These are phyloP conservation scores for Malania oleifera DNA, from an alignment of 164 flowering plant genomes.

Conservation along the genomic window DNA sequence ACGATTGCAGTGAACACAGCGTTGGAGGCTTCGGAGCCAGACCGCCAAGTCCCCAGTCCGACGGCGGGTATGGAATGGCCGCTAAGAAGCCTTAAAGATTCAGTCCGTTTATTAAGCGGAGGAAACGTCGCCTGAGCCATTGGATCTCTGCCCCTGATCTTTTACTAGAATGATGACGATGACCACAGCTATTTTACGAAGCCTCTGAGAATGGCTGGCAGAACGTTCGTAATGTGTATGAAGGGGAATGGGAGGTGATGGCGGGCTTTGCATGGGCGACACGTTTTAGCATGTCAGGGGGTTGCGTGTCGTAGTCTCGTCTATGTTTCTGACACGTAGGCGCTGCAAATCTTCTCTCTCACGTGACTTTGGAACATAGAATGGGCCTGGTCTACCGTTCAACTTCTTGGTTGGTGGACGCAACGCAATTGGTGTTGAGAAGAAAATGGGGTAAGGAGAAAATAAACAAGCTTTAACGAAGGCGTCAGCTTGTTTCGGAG, in stretches of 20 bases:
- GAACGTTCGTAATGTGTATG: no score
- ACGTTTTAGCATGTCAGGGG: conserved; percentile 1
- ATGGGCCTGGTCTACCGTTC: no score
- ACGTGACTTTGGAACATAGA: no score
- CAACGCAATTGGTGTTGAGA: no score
- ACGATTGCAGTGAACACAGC: conserved; percentile 38
- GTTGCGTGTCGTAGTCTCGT: background rate
- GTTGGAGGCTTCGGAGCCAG: conserved; percentile 29
- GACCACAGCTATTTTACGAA: no score
- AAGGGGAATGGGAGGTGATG: background rate
- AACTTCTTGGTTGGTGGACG: no score
- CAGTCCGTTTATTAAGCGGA: background rate
- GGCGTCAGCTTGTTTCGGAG: no score
- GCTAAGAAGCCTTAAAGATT: conserved; percentile 28
- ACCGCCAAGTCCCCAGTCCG: conserved; percentile 50
- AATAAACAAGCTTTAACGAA: no score
- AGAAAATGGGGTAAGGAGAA: no score
- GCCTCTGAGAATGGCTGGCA: no score
- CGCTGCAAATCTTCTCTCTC: no score
- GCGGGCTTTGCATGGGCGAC: conserved; percentile 2
- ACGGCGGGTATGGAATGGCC: conserved; percentile 42
- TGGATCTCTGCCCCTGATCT: background rate
- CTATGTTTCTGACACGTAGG: no score
- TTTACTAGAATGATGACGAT: background rate
- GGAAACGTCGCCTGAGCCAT: conserved; percentile 31